Conservation (phyloP, 306 rosid species). For the Quercus ilex region DNA sequence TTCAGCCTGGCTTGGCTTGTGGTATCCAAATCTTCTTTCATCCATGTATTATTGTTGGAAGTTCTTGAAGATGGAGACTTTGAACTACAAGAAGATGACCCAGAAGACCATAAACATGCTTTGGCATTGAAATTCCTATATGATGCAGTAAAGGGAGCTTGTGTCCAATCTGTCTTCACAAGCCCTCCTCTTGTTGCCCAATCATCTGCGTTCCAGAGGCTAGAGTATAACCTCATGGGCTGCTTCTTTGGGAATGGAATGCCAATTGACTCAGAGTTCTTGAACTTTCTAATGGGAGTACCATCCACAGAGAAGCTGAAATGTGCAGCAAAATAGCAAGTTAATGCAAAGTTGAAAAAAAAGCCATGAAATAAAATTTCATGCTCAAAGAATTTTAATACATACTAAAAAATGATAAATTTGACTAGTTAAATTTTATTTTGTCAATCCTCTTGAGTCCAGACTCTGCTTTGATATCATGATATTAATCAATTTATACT, state of each 20-base stretch:
- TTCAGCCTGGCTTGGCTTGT: constrained; percentile 29
- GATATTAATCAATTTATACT: no score
- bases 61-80: constrained; percentile 11
- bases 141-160: constrained; percentile 60
- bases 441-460: no score
- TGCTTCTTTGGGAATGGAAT: constrained; percentile 55
- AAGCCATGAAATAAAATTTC: no score
- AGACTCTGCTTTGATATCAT: no score
- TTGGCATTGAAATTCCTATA: constrained; percentile 58
- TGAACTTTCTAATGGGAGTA: constrained; percentile 68
- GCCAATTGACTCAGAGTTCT: constrained; percentile 54
- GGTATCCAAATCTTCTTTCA: constrained; percentile 39
- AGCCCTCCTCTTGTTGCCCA: constrained; percentile 88
- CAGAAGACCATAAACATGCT: constrained; percentile 46
- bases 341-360: neutral
- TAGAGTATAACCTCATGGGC: constrained; percentile 56
- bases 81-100: constrained; percentile 46
- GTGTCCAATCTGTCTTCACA: constrained; percentile 62
- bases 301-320: constrained; percentile 67
- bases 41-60: constrained; percentile 31
- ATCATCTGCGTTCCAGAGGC: constrained; percentile 79
- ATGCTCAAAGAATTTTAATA: no score
- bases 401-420: no score
- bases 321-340: no score
- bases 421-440: no score